Percentiles rank a stretch among this genome's conserved stretches.
Conservation (phyloP, 768 basidiomycete genomes). For the Pisolithus orientalis region DNA sequence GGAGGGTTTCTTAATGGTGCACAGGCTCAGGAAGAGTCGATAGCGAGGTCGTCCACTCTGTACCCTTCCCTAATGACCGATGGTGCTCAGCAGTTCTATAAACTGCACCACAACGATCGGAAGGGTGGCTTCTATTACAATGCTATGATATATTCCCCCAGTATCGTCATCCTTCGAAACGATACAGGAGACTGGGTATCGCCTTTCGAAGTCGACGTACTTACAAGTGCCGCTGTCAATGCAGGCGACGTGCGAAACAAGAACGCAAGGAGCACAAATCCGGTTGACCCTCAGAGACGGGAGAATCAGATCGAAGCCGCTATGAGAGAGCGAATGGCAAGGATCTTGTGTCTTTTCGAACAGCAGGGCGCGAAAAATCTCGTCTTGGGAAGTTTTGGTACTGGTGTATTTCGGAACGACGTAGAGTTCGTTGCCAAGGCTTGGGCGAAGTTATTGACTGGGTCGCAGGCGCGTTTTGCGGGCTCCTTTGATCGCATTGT, state of each 20-base stretch:
- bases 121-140: constrained; percentile 65
- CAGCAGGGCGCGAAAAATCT: constrained; percentile 32
- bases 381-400: constrained; percentile 42
- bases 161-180: constrained; percentile 54
- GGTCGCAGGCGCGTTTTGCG: constrained; percentile 46
- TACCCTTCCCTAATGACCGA: constrained; percentile 55
- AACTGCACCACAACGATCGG: constrained; percentile 42
- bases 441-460: constrained; percentile 41
- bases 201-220: constrained; percentile 56
- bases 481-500: constrained; percentile 54
- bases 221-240: constrained; percentile 74
- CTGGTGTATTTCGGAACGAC: constrained; percentile 36
- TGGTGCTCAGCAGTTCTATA: constrained; percentile 56
- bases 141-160: constrained; percentile 71
- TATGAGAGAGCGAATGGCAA: constrained; percentile 46
- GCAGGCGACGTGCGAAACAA: constrained; percentile 44
- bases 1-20: constrained; percentile 72
- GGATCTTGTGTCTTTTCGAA: constrained; percentile 38
- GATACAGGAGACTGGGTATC: constrained; percentile 51
- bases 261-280: constrained; percentile 1
- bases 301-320: constrained; percentile 36
- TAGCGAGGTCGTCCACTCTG: constrained; percentile 70
- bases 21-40: constrained; percentile 75
- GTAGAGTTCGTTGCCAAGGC: constrained; percentile 36
- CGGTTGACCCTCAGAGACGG: neutral